A percentile compares a stretch with the other conserved stretches of the same genome.
These are phyloP conservation scores for Camillea tinctor DNA, from an alignment of 2,329 filamentous ascomycete species.

Conservation along the genomic window DNA sequence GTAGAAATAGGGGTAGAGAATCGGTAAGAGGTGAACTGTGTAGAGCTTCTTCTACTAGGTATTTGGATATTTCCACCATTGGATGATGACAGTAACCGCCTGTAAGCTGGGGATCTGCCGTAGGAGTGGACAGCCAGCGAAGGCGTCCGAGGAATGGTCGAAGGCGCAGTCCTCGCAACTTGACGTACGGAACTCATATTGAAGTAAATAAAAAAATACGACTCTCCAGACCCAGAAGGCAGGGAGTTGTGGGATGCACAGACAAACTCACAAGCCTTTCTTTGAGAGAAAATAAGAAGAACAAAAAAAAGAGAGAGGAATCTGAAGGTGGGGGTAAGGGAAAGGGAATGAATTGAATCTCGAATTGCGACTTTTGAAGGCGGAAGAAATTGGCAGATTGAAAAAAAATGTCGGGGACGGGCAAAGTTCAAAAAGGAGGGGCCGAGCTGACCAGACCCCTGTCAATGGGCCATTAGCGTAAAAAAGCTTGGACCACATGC, in stretches of 20 bases:
- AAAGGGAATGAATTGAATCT: conserved; percentile 10
- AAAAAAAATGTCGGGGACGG: conserved; percentile 24
- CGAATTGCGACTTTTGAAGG: conserved; percentile 19
- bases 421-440: not conserved
- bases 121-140: conserved; percentile 37
- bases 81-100: conserved; percentile 41
- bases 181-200: conserved; percentile 47
- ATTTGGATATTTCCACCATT: conserved; percentile 27
- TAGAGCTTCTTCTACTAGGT: conserved; percentile 27
- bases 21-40: conserved; percentile 27
- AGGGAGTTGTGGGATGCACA: conserved; percentile 29
- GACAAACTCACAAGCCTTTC: not conserved
- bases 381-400: conserved; percentile 26
- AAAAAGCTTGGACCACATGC: conserved; percentile 1
- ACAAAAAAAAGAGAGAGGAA: conserved; percentile 23
- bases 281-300: conserved; percentile 10
- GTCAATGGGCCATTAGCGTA: not conserved
- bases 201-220: conserved; percentile 25
- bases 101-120: conserved; percentile 48
- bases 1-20: conserved; percentile 32
- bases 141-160: conserved; percentile 42
- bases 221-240: conserved; percentile 24
- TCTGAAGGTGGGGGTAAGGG: conserved; percentile 1
- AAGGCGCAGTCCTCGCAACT: conserved; percentile 41
- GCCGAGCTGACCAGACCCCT: conserved; percentile 4